Percentiles rank a stretch among this genome's conserved stretches.
phyloP scores from a whole-genome alignment of 2,329 filamentous ascomycete species.

The Aspergillus neotritici region DNA sequence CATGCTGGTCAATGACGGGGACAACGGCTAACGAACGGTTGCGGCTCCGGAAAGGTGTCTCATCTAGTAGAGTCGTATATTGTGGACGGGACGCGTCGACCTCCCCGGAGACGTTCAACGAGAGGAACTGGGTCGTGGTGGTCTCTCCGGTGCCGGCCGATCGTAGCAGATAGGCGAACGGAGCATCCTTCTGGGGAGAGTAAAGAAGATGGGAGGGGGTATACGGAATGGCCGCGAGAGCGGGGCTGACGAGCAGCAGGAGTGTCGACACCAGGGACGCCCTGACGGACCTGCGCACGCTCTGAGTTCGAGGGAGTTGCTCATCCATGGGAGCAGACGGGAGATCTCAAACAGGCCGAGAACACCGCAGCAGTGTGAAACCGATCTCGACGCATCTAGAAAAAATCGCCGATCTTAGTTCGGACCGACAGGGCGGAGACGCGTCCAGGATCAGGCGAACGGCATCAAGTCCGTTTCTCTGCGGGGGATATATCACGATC shows the following conservation, averaged over 20 bases:
- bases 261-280: slow-evolving; percentile 9
- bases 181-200: slow-evolving; percentile 44
- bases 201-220: slow-evolving; percentile 68
- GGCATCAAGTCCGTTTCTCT: slow-evolving; percentile 1
- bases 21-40: slow-evolving; percentile 59
- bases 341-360: slow-evolving; percentile 4
- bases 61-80: slow-evolving; percentile 24
- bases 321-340: slow-evolving; percentile 13
- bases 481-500: too few species aligned
- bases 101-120: slow-evolving; percentile 59
- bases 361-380: slow-evolving; percentile 6
- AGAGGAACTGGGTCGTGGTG: slow-evolving; percentile 50
- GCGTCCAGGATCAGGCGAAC: slow-evolving; percentile 5
- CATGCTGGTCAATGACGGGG: slow-evolving; percentile 61
- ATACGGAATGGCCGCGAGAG: slow-evolving; percentile 59
- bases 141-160: slow-evolving; percentile 45
- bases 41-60: slow-evolving; percentile 29
- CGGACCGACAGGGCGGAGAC: not conserved
- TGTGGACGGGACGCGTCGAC: slow-evolving; percentile 46
- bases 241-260: slow-evolving; percentile 18
- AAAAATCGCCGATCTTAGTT: slow-evolving; percentile 11
- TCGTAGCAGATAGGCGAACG: slow-evolving; percentile 65
- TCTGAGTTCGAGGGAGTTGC: slow-evolving; percentile 7
- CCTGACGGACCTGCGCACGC: slow-evolving; percentile 12
- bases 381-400: slow-evolving; percentile 11